Evolutionary conservation across 2,329 filamentous ascomycete genomes (phyloP).

Genomic region (Cladophialophora yegresii): DNA sequence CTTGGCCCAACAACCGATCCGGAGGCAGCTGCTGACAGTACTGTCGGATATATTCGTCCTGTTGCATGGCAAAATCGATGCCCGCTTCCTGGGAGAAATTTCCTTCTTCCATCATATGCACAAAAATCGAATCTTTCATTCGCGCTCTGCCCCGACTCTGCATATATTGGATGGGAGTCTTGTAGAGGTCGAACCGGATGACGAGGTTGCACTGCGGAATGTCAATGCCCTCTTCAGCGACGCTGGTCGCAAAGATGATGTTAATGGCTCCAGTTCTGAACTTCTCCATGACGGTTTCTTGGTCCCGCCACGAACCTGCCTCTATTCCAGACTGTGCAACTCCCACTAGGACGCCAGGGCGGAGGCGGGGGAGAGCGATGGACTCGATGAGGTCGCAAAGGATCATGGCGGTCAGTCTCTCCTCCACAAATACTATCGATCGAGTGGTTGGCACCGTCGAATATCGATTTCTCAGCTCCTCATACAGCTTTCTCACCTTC

Average conservation of each 20-base stretch:
- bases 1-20: constrained; percentile 69
- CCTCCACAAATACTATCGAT: constrained; percentile 86
- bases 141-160: constrained; percentile 88
- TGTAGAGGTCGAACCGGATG: constrained; percentile 77
- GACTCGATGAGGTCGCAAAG: constrained; percentile 67
- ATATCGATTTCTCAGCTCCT: constrained; percentile 66
- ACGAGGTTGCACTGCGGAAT: constrained; percentile 68
- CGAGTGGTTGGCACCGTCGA: constrained; percentile 58
- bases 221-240: constrained; percentile 67
- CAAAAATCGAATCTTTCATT: constrained; percentile 73
- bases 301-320: constrained; percentile 69
- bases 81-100: constrained; percentile 65
- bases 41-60: constrained; percentile 59
- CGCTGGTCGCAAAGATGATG: constrained; percentile 64
- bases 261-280: constrained; percentile 63
- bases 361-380: constrained; percentile 62
- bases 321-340: constrained; percentile 58
- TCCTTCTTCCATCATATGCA: constrained; percentile 76
- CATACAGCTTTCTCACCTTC: constrained; percentile 68
- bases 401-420: constrained; percentile 73
- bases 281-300: constrained; percentile 70
- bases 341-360: constrained; percentile 66
- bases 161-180: constrained; percentile 90
- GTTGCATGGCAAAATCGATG: constrained; percentile 61
- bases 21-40: constrained; percentile 76